phyloP scores from a whole-genome alignment of 2,329 filamentous ascomycete species.

The Penicillium corylophilum region DNA sequence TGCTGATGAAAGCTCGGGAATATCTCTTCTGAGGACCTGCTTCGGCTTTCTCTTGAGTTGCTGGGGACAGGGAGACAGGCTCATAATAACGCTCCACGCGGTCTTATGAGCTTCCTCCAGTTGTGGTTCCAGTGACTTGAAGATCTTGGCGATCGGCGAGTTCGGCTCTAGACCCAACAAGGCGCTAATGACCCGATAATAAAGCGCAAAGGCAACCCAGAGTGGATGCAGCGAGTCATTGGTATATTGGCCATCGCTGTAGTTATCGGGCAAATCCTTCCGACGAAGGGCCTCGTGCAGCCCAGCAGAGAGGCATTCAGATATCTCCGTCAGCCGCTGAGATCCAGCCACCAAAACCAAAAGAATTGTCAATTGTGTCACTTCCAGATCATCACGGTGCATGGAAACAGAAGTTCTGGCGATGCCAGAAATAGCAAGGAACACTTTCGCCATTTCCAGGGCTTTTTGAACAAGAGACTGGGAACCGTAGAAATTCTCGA shows the following conservation, averaged over 20 bases:
- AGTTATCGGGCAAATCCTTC: constrained; percentile 2
- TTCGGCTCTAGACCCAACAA: constrained; percentile 4
- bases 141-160: constrained; percentile 6
- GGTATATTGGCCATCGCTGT: background rate
- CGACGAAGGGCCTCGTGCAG: constrained; percentile 13
- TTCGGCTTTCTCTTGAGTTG: background rate
- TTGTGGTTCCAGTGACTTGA: background rate
- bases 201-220: constrained; percentile 20
- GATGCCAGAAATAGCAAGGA: constrained; percentile 17
- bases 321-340: constrained; percentile 17
- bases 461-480: constrained; percentile 12
- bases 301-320: constrained; percentile 11
- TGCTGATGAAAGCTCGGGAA: constrained; percentile 5
- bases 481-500: background rate
- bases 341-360: constrained; percentile 17
- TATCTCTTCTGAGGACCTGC: background rate
- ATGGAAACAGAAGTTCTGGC: constrained; percentile 10
- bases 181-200: constrained; percentile 14
- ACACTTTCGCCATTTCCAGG: constrained; percentile 12
- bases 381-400: constrained; percentile 3
- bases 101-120: background rate
- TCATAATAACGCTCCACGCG: constrained; percentile 7
- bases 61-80: background rate
- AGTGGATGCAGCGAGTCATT: constrained; percentile 6
- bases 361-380: constrained; percentile 13